Conservation (phyloP, 139 green algal genomes). For the Trebouxia sp. region DNA sequence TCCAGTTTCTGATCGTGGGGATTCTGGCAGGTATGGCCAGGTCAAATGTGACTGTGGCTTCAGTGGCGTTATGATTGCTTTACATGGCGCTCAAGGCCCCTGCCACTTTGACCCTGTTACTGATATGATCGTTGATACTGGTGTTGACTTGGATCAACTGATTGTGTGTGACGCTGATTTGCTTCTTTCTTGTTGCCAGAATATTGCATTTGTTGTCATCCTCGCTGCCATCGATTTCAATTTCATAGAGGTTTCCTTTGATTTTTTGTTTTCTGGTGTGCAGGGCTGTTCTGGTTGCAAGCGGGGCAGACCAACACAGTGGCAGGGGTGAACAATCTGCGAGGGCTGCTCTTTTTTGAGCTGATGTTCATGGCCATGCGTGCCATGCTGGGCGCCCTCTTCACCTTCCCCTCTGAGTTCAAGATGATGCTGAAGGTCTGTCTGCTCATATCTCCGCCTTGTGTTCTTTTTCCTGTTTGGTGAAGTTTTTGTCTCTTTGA, state of each 20-base stretch:
- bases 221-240: too few relatives aligned
- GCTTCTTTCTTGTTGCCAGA: too few relatives aligned
- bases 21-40: slow-evolving; percentile 33
- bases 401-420: slow-evolving; percentile 59
- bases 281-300: slow-evolving; percentile 43
- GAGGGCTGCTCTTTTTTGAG: slow-evolving; percentile 61
- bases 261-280: too few relatives aligned
- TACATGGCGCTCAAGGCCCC: too few relatives aligned
- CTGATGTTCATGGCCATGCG: slow-evolving; percentile 58
- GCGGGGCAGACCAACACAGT: slow-evolving; percentile 15
- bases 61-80: too few relatives aligned
- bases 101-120: neutral
- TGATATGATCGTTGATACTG: neutral
- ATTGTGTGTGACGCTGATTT: neutral
- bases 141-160: neutral
- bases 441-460: neutral
- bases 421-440: slow-evolving; percentile 58
- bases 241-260: too few relatives aligned
- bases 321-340: slow-evolving; percentile 19
- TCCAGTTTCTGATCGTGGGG: slow-evolving; percentile 36
- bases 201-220: too few relatives aligned
- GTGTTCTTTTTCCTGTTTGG: neutral
- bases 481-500: slow-evolving; percentile 46
- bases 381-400: slow-evolving; percentile 46
- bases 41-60: too few relatives aligned